A percentile compares a stretch with the other conserved stretches of the same genome.
These are phyloP conservation scores for Annulohypoxylon moriforme DNA, from an alignment of 495 filamentous ascomycete genomes.

Conservation along the genomic window DNA sequence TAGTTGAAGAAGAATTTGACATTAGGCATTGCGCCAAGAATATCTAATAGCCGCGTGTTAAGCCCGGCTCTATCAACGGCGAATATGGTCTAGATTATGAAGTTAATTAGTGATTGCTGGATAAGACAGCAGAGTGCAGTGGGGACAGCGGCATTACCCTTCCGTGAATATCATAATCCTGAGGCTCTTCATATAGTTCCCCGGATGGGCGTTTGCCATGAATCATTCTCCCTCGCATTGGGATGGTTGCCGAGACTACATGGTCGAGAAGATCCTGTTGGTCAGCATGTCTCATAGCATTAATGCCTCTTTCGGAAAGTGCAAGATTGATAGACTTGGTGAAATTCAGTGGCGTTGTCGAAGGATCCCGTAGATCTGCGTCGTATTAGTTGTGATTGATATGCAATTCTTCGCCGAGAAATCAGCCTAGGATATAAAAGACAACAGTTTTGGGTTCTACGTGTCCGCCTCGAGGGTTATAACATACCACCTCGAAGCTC, in stretches of 20 bases:
- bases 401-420: background rate
- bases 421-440: background rate
- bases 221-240: constrained; percentile 98
- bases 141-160: constrained; percentile 64
- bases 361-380: constrained; percentile 84
- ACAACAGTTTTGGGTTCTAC: background rate
- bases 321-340: constrained; percentile 98
- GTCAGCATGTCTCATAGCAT: constrained; percentile 76
- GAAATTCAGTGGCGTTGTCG: constrained; percentile 90
- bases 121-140: background rate
- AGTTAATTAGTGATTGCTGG: constrained; percentile 15
- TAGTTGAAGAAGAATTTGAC: constrained; percentile 92
- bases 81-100: constrained; percentile 56
- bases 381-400: background rate
- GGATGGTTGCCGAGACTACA: constrained; percentile 81
- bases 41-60: constrained; percentile 88
- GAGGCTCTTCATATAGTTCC: constrained; percentile 77
- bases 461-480: background rate
- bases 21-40: constrained; percentile 82
- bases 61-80: constrained; percentile 79
- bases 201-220: constrained; percentile 76
- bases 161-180: constrained; percentile 91
- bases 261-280: constrained; percentile 73
- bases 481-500: constrained; percentile 88
- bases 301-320: constrained; percentile 93